Base-by-base conservation (phyloP, 768 basidiomycete species). In the Pleurotus giganteus region DNA sequence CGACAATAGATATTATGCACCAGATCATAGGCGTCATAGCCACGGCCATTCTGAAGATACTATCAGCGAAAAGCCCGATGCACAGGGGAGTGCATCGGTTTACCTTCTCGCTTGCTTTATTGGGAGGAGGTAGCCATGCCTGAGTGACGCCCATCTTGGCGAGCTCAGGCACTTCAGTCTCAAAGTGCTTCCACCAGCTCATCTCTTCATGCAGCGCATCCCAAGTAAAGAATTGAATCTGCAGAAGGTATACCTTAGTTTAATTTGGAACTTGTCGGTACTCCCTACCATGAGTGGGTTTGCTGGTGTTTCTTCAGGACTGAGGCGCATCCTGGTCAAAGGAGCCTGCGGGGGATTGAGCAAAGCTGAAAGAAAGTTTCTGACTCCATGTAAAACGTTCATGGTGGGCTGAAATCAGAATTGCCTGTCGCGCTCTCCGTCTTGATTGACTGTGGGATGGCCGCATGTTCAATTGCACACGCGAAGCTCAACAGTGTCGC, bases 161-260 rank as follows among this genome's bases (percentile, higher is more conserved):
- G 17, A 94, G 77, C 39, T 63, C 70, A 11, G 89, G 85, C 9
- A 88, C 70, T 63, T 91, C 84, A 8, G 59, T 60, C 65, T 88
- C 84, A 31, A 93, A 76, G 66, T 89, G 83, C 62, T 77, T 76
- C 91, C 91, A 94, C 91, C 91, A 92, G 65, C 85, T 89, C 73
- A 82, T 66, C 15, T 71, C 67, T 12, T 75, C 73, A 60, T 81
- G 77, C 24, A 70, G 68, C 27, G 81, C 71, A 49, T 92, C 84
- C 91, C 91, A 93, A 12, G 89, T 91, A 62, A 91, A 93, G 69
- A 91, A 93, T 68, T 93, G 91, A 26, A 92, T 69, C 91, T 82
- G 19, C 7, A 7, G 9, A 37, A 12, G 21, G 17, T 56, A 15
- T 56, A 41, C 11, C 23, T n/a, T 34, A 31, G 46, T 45, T 42